A percentile compares a stretch with the other conserved stretches of the same genome.
phyloP scores from a whole-genome alignment of 2,329 filamentous ascomycete genomes.

The Lasiodiplodia sp. region DNA sequence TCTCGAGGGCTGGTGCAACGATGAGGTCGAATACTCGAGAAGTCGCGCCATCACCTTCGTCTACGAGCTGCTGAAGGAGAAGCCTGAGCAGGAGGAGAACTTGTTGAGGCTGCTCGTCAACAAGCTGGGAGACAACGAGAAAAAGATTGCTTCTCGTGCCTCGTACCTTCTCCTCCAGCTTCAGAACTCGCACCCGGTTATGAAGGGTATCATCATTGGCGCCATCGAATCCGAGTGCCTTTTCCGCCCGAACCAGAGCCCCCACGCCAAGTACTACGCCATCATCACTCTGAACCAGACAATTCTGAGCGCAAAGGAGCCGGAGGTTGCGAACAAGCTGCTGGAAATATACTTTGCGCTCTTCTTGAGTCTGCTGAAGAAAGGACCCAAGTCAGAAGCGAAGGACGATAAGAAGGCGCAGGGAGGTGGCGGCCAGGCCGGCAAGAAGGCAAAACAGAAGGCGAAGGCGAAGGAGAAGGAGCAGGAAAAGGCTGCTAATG shows the following conservation, averaged over 20 bases:
- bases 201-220: conserved; percentile 88
- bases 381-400: conserved; percentile 50
- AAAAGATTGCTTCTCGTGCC: conserved; percentile 92
- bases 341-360: conserved; percentile 91
- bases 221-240: conserved; percentile 87
- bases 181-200: conserved; percentile 85
- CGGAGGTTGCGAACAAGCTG: conserved; percentile 78
- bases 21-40: conserved; percentile 94
- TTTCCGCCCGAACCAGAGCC: conserved; percentile 84
- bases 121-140: conserved; percentile 93
- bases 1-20: conserved; percentile 89
- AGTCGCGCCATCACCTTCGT: conserved; percentile 89
- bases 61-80: conserved; percentile 89
- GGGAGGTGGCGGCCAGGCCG: conserved; percentile 61
- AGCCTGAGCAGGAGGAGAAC: conserved; percentile 97
- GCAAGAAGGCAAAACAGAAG: conserved; percentile 60
- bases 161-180: conserved; percentile 95
- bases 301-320: conserved; percentile 84
- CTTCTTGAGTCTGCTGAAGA: conserved; percentile 83
- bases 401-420: conserved; percentile 55
- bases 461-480: conserved; percentile 52
- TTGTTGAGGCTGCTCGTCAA: conserved; percentile 89
- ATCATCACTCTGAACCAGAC: conserved; percentile 98
- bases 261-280: conserved; percentile 92
- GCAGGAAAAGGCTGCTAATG: conserved; percentile 50